Percentiles rank a stretch among this genome's conserved stretches.
These are phyloP conservation scores for Oldenlandia corymbosa DNA, from an alignment of 257 asterid species.

Conservation along the genomic window DNA sequence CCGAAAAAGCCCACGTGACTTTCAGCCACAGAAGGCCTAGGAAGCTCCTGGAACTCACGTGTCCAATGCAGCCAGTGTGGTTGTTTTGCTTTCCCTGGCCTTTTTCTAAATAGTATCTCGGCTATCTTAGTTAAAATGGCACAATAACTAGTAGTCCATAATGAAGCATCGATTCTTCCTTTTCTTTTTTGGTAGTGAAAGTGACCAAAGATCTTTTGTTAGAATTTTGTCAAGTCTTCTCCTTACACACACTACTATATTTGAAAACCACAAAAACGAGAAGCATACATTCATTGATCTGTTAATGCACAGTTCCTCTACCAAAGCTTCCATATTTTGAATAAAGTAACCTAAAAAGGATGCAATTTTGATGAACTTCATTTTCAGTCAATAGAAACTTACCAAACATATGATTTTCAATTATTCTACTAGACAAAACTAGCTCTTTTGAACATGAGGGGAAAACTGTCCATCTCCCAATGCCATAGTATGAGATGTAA, in stretches of 20 bases:
- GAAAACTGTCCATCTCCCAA: background rate
- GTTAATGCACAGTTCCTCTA: too few relatives aligned
- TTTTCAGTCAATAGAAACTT: background rate
- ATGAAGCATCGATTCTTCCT: too few relatives aligned
- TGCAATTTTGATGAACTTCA: background rate
- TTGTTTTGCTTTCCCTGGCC: too few relatives aligned
- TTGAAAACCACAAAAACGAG: constrained; percentile 1
- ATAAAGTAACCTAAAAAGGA: background rate
- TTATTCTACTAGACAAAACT: background rate
- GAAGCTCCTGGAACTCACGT: constrained; percentile 14
- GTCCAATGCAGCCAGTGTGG: background rate
- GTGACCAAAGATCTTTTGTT: background rate
- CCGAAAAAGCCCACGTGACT: constrained; percentile 8
- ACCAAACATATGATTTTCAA: background rate
- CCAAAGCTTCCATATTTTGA: background rate
- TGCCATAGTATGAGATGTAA: too few relatives aligned
- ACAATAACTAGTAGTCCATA: too few relatives aligned
- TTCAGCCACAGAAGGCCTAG: constrained; percentile 4
- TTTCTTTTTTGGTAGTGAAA: too few relatives aligned
- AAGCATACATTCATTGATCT: too few relatives aligned
- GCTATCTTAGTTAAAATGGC: too few relatives aligned
- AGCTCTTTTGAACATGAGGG: background rate
- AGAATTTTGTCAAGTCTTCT: background rate
- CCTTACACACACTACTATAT: background rate
- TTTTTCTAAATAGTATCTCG: too few relatives aligned